Evolutionary conservation across 495 filamentous ascomycete species (phyloP).

Genomic region (Penicillium herquei): DNA sequence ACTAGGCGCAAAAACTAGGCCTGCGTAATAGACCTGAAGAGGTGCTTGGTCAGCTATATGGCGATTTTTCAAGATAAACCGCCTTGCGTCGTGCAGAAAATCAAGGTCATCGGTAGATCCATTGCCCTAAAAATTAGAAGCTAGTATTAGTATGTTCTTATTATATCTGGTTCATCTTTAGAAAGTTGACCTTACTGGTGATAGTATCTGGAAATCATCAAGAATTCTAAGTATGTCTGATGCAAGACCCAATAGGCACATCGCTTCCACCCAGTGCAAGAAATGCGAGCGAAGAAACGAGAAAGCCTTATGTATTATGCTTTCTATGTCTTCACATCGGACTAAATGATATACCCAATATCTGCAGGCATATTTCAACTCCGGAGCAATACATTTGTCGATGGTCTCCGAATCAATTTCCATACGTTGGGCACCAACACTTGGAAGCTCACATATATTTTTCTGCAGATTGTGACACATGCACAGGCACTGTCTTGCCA

Average conservation of each 20-base stretch:
- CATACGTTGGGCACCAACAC: slow-evolving; percentile 17
- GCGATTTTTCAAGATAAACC: slow-evolving; percentile 29
- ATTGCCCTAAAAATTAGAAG: slow-evolving; percentile 4
- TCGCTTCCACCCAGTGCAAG: slow-evolving; percentile 43
- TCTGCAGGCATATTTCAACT: slow-evolving; percentile 37
- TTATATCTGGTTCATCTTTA: not conserved
- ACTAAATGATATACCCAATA: slow-evolving; percentile 23
- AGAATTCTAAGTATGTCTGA: slow-evolving; percentile 2
- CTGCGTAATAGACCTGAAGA: slow-evolving; percentile 21
- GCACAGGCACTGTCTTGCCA: slow-evolving; percentile 25
- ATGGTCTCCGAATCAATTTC: slow-evolving; percentile 22
- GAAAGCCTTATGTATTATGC: slow-evolving; percentile 24
- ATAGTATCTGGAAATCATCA: not conserved
- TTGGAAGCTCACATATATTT: slow-evolving; percentile 34
- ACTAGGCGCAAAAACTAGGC: slow-evolving; percentile 34
- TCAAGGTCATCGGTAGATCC: slow-evolving; percentile 12
- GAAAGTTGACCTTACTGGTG: slow-evolving; percentile 9
- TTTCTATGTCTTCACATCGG: slow-evolving; percentile 22
- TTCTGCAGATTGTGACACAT: slow-evolving; percentile 25
- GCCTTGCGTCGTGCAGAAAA: slow-evolving; percentile 9
- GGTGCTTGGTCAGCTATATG: slow-evolving; percentile 29
- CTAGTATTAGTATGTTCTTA: not conserved
- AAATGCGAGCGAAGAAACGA: slow-evolving; percentile 39
- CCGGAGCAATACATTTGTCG: slow-evolving; percentile 19
- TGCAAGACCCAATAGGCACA: slow-evolving; percentile 30